Conservation (phyloP, 257 asterid genomes). For the Handroanthus guayacan region DNA sequence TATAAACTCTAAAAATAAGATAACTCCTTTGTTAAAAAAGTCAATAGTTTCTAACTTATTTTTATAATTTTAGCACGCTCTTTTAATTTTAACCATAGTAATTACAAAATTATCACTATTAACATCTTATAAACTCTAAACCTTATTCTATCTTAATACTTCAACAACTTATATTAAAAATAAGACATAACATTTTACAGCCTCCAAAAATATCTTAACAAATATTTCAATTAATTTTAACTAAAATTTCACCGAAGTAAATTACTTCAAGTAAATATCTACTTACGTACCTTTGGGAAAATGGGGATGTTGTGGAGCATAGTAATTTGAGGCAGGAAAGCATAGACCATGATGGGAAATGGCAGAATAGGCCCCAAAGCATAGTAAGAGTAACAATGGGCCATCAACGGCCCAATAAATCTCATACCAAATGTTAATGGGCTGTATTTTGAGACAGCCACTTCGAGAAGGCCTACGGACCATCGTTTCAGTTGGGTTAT, state of each 20-base stretch:
- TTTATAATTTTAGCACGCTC: too few relatives aligned
- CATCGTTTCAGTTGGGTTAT: constrained; percentile 70
- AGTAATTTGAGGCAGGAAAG: constrained; percentile 64
- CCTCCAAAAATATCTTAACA: too few relatives aligned
- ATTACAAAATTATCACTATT: too few relatives aligned
- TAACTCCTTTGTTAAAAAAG: too few relatives aligned
- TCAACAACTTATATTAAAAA: too few relatives aligned
- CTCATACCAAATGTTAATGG: constrained; percentile 60
- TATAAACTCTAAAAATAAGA: too few relatives aligned
- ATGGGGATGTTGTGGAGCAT: constrained; percentile 56
- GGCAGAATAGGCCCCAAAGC: constrained; percentile 77
- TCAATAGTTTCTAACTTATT: too few relatives aligned
- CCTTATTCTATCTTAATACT: too few relatives aligned
- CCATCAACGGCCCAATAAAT: constrained; percentile 57
- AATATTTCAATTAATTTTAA: too few relatives aligned
- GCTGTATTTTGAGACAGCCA: constrained; percentile 58
- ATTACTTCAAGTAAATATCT: neutral
- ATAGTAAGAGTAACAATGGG: constrained; percentile 56
- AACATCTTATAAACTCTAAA: too few relatives aligned
- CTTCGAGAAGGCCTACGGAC: constrained; percentile 80
- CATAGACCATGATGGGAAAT: constrained; percentile 60
- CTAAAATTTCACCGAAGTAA: neutral
- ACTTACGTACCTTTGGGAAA: constrained; percentile 69
- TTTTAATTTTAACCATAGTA: too few relatives aligned
- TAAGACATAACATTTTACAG: too few relatives aligned